Conservation (phyloP, 2,329 filamentous ascomycete species). For the Cladophialophora psammophila region DNA sequence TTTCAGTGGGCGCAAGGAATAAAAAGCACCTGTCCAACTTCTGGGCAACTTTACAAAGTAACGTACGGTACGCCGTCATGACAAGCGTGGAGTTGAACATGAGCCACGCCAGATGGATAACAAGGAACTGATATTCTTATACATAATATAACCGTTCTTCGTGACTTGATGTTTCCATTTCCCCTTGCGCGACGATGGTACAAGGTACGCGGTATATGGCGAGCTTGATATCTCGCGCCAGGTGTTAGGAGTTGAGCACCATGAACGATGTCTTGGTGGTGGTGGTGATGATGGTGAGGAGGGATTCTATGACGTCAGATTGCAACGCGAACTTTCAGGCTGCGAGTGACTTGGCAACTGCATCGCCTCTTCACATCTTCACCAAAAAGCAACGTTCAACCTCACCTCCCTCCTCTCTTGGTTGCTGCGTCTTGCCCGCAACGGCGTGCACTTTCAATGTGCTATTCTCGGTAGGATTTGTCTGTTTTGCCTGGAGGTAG, state of each 20-base stretch:
- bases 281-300: neutral
- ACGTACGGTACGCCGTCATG: neutral
- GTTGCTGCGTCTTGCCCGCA: neutral
- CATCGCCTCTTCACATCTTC: neutral
- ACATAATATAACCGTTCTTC: neutral
- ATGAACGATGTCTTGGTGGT: neutral
- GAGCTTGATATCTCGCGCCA: neutral
- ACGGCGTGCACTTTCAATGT: neutral
- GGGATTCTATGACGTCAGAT: conserved; percentile 1
- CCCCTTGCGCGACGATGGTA: neutral
- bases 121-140: neutral
- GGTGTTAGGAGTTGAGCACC: too few relatives aligned
- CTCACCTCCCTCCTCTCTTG: neutral
- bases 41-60: neutral
- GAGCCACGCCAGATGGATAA: neutral
- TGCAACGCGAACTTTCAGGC: neutral
- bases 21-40: neutral
- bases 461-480: neutral
- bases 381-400: neutral
- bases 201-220: neutral
- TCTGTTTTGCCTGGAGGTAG: neutral
- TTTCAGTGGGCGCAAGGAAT: conserved; percentile 22
- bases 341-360: neutral
- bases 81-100: conserved; percentile 11
- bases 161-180: neutral